A percentile compares a stretch with the other conserved stretches of the same genome.
Evolutionary conservation across 768 basidiomycete species (phyloP).

Genomic region (Collybiopsis confluens): DNA sequence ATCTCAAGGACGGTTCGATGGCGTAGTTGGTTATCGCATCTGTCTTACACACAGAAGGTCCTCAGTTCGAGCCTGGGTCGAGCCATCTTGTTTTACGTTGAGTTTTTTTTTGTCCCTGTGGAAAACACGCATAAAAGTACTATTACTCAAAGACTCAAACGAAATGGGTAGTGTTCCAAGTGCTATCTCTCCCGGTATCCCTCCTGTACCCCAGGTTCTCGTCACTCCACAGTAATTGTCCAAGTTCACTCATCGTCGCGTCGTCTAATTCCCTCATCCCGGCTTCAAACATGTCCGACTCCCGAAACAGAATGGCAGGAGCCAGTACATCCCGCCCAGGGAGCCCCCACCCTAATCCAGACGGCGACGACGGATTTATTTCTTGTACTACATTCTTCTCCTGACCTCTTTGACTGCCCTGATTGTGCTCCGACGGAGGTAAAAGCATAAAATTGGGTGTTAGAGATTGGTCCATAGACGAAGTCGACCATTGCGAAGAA

Average conservation of each 20-base stretch:
- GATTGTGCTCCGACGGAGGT: neutral
- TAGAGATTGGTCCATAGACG: neutral
- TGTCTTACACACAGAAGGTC: conserved; percentile 80
- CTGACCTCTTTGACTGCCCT: neutral
- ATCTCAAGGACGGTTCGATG: conserved; percentile 31
- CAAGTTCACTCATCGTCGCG: conserved; percentile 4
- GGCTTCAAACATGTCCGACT: conserved; percentile 6
- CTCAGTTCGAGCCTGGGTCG: conserved; percentile 66
- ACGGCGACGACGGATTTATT: neutral
- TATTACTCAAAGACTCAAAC: no score
- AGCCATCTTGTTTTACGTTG: conserved; percentile 12
- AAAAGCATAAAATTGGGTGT: neutral
- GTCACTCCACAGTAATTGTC: conserved; percentile 7
- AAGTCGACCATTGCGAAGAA: neutral
- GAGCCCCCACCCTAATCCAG: conserved; percentile 4
- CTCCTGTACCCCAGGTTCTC: neutral
- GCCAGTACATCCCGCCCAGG: conserved; percentile 1
- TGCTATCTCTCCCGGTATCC: neutral
- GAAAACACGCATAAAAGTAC: no score
- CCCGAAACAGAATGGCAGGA: conserved; percentile 4
- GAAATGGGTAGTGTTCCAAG: no score
- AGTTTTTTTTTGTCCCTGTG: no score
- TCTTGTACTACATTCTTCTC: neutral
- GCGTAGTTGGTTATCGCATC: conserved; percentile 82
- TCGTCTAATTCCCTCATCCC: conserved; percentile 6